Base-by-base conservation (phyloP, 805 yeast genomes). In the Kuraishia cidri region DNA sequence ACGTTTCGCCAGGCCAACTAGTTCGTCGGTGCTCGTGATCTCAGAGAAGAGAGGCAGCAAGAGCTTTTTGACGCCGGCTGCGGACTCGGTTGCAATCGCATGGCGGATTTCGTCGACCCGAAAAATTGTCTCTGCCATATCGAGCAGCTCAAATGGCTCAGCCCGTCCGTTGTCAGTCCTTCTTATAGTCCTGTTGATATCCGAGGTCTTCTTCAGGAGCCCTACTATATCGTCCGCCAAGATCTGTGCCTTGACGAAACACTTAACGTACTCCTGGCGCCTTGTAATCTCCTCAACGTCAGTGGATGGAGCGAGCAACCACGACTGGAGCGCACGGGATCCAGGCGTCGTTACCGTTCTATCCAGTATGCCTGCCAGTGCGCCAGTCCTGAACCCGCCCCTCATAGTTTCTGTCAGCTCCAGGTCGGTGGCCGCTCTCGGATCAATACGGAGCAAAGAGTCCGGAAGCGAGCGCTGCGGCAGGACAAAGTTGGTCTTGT, bases 331-430 rank as follows among this genome's bases (percentile, higher is more conserved):
- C n/a, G 82, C 47, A 26, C 97, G 60, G 0, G 94, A 61, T 0
- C 97, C 97, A 0, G 92, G 76, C 1, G 79, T 66, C 0, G 97
- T 86, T 3, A 71, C 73, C 0, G 97, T 90, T 33, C 80, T 60
- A 37, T 74, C 71, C 3, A 92, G 69, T 0, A 81, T 68, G n/a
- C 74, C 70, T 4, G 84, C 60, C 15, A 90, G 53, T 0, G 95
- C 77, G 0, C 95, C 95, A 6, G 65, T 66, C n/a, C 54, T 60
- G 11, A 73, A 66, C 10, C 69, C 66, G 7, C 72, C 69, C 36
- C 83, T 56, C 5, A 75, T 68, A 0, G 85, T 76, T 32, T 62
- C 58, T 29, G 72, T 70, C 16, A 87, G 55, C 46, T 87, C 96
- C 21, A 87, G 60, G 4, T 90, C 85, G 30, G 77, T 77, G 11